Evolutionary conservation across 2,329 filamentous ascomycete species (phyloP).

Genomic region (Fusarium ramigenum): DNA sequence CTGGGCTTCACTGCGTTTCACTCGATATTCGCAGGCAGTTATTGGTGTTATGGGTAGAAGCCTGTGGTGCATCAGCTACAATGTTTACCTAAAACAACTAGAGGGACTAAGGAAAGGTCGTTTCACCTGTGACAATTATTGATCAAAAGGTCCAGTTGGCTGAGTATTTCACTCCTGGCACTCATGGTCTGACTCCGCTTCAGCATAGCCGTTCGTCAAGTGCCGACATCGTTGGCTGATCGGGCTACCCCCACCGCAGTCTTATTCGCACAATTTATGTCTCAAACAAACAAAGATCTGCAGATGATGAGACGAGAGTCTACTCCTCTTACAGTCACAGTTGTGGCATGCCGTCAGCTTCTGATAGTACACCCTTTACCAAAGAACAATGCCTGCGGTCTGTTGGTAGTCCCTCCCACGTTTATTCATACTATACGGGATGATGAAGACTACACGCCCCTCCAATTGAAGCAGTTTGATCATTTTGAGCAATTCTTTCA

Average conservation of each 20-base stretch:
- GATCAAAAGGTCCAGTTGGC: not conserved
- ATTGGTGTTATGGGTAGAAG: not conserved
- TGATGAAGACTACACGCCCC: not conserved
- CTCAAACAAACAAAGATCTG: not conserved
- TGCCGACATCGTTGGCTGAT: constrained; percentile 14
- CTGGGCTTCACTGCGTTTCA: not conserved
- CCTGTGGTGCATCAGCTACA: not conserved
- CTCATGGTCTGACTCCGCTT: not conserved
- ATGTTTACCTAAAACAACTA: not conserved
- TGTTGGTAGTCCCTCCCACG: not conserved
- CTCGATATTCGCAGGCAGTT: not conserved
- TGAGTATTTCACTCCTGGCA: not conserved
- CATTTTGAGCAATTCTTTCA: not conserved
- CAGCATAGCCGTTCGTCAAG: constrained; percentile 23
- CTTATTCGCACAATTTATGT: not conserved
- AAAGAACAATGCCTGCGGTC: constrained; percentile 9
- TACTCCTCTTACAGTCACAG: not conserved
- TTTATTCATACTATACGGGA: constrained; percentile 10
- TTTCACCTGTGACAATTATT: not conserved
- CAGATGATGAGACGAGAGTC: not conserved
- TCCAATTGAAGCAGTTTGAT: not conserved
- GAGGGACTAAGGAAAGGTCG: not conserved
- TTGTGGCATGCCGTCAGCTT: not conserved
- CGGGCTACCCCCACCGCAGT: not conserved
- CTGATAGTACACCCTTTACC: not conserved